These are phyloP conservation scores for Pestalotiopsis sp. DNA, from an alignment of 2,329 filamentous ascomycete species.

Conservation along the genomic window DNA sequence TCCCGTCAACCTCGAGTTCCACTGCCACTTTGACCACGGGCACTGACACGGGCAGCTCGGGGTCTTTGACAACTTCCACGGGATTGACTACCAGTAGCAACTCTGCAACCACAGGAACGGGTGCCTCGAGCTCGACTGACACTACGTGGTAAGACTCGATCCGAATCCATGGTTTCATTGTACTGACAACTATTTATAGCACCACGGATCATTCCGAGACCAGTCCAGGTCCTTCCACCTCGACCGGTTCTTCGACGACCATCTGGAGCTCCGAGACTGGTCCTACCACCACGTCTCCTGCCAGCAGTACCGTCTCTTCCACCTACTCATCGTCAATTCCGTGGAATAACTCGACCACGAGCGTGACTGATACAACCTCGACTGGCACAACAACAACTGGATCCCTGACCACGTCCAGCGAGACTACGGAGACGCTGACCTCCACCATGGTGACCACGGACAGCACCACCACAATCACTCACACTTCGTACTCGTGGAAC, in stretches of 20 bases:
- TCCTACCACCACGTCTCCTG: not conserved
- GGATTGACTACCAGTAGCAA: not conserved
- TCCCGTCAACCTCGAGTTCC: not conserved
- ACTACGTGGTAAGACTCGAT: not conserved
- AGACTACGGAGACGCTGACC: not conserved
- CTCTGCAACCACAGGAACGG: conserved; percentile 1
- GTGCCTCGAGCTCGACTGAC: not conserved
- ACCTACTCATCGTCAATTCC: not conserved
- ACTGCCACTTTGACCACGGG: not conserved
- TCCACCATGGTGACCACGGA: not conserved
- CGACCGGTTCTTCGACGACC: not conserved
- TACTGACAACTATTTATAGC: not conserved
- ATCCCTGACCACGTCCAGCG: not conserved
- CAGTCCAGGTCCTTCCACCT: not conserved
- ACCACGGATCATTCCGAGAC: not conserved
- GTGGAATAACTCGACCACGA: not conserved
- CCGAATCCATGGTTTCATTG: not conserved
- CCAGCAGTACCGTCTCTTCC: not conserved
- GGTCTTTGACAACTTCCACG: not conserved
- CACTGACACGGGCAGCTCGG: not conserved
- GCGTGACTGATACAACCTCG: not conserved
- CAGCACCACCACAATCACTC: conserved; percentile 1
- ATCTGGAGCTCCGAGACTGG: not conserved
- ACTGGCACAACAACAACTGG: not conserved
- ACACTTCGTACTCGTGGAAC: conserved; percentile 6